Evolutionary conservation across 1,284 basidiomycete genomes (phyloP).

Genomic region (Puccinia triticina): DNA sequence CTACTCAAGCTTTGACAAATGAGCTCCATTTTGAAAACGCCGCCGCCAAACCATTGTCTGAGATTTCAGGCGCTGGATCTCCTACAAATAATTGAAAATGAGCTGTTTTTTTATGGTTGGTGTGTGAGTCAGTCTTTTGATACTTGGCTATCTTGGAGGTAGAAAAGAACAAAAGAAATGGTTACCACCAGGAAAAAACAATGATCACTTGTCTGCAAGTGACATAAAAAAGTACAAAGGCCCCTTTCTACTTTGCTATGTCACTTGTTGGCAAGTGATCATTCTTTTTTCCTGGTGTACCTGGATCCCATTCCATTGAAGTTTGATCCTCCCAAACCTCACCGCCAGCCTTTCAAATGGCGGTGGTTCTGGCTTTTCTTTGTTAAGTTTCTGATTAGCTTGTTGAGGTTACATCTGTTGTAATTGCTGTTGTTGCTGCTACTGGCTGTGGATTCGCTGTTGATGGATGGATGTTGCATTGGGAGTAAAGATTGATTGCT

Average conservation of each 20-base stretch:
- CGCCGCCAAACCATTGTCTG: constrained; percentile 85
- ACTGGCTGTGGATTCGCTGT: not conserved
- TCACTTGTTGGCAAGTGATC: constrained; percentile 58
- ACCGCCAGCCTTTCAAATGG: constrained; percentile 89
- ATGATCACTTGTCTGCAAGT: not conserved
- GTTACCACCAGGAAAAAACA: constrained; percentile 11
- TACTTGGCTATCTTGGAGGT: not conserved
- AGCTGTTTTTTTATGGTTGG: constrained; percentile 64
- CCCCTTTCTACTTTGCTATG: not conserved
- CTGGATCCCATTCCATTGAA: constrained; percentile 93
- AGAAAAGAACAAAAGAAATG: not conserved
- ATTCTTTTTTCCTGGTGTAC: constrained; percentile 63
- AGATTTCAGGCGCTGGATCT: constrained; percentile 96
- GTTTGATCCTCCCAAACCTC: constrained; percentile 98
- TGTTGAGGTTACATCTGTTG: not conserved
- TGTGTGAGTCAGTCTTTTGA: not conserved
- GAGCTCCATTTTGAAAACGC: constrained; percentile 87
- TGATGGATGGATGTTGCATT: constrained; percentile 52
- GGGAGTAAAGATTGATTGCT: constrained; percentile 56
- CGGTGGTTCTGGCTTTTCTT: constrained; percentile 65
- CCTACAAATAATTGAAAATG: constrained; percentile 99
- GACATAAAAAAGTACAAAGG: not conserved
- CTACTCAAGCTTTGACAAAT: constrained; percentile 91
- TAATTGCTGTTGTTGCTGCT: constrained; percentile 12
- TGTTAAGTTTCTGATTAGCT: not conserved